Base-by-base conservation (phyloP, 2,329 filamentous ascomycete genomes). In the Teratosphaeria zuluensis region DNA sequence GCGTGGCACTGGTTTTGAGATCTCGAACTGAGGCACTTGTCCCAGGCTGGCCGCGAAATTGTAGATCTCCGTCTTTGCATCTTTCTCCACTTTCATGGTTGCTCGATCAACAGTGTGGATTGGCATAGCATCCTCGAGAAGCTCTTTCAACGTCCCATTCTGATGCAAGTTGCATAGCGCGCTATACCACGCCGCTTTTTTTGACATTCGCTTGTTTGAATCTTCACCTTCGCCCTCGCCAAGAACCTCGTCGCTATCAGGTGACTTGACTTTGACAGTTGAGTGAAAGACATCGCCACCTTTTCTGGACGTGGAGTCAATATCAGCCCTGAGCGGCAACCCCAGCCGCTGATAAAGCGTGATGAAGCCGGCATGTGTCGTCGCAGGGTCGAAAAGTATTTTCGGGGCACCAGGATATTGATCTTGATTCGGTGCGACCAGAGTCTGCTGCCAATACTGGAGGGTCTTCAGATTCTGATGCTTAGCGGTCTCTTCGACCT, bases 41-140 rank as follows among this genome's bases (percentile, higher is more conserved):
- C 72, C 73, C 59, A 71, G 75, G 31, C 70, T 65, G 2, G 75
- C 75, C 38, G 74, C 74, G 64, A 76, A 77, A 58, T 76, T 74
- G 64, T 75, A 77, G 21, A 78, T 69, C 16, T 69, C 68, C 24
- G 62, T 21, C 48, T 65, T 68, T 9, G 66, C 65, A 55, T 69
- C 65, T 57, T 63, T 65, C 54, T 68, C 65, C 7, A 61, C 59
- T 11, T 57, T 55, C 58, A 68, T 32, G 9, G 60, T 61, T 48
- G 63, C 38, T 16, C 59, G 21, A 14, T 64, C 61, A 28, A 68
- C 14, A 6, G 61, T 57, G 31, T 64, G 58, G 4, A 62, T 16
- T 3, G 24, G n/a, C 51, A 12, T 28, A 21, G 5, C 55, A 42
- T 53, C 28, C 8, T 61, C 56, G 19, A 65, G 60, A 1, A 65